Percentiles rank a stretch among this genome's conserved stretches.
Evolutionary conservation across 2,329 filamentous ascomycete species (phyloP).

Genomic region (Botrytis elliptica): DNA sequence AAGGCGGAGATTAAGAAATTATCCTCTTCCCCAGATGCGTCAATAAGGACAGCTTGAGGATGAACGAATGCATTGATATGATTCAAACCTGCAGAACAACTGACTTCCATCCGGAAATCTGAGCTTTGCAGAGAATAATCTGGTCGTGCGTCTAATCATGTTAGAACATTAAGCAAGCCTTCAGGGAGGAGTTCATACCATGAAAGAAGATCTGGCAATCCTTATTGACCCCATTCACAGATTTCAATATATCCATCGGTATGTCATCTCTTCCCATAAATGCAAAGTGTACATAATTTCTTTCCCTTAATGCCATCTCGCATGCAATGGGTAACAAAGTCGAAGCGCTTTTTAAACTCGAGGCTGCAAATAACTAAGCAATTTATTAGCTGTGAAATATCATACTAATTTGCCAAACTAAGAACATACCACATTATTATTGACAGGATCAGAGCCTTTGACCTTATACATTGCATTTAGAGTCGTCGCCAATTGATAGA

Average conservation of each 20-base stretch:
- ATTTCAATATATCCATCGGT: conserved; percentile 64
- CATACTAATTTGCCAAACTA: neutral
- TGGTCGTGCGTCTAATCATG: conserved; percentile 65
- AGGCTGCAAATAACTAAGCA: conserved; percentile 66
- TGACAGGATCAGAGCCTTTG: conserved; percentile 50
- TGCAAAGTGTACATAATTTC: conserved; percentile 78
- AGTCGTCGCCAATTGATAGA: conserved; percentile 61
- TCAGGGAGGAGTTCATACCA: conserved; percentile 39
- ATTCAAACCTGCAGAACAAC: conserved; percentile 64
- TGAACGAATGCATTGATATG: conserved; percentile 73
- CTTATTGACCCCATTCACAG: conserved; percentile 75
- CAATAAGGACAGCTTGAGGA: conserved; percentile 67
- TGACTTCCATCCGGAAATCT: conserved; percentile 65
- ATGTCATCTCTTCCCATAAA: conserved; percentile 74
- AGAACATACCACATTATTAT: conserved; percentile 64
- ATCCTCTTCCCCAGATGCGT: conserved; percentile 67
- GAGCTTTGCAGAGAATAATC: conserved; percentile 70
- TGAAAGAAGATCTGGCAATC: conserved; percentile 64
- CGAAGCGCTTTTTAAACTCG: conserved; percentile 70
- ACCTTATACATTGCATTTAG: conserved; percentile 59
- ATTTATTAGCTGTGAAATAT: conserved; percentile 19
- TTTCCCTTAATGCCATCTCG: conserved; percentile 70
- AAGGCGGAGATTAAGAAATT: conserved; percentile 63
- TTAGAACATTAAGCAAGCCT: conserved; percentile 21
- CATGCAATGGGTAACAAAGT: conserved; percentile 79